phyloP scores from a whole-genome alignment of 495 filamentous ascomycete genomes.

The Neurospora africana region DNA sequence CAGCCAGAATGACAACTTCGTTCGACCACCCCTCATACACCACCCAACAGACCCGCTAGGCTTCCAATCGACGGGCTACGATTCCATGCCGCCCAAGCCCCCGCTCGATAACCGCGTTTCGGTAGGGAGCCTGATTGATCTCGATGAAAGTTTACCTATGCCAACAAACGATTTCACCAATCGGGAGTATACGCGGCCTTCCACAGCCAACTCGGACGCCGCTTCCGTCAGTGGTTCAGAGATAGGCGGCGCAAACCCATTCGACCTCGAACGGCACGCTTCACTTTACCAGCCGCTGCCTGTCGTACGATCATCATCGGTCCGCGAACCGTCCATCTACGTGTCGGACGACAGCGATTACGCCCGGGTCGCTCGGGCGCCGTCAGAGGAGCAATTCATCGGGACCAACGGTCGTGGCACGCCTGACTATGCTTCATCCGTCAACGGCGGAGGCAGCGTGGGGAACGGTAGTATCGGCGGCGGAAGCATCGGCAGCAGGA shows the following conservation, averaged over 20 bases:
- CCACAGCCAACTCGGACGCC: constrained; percentile 44
- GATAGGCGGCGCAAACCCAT: constrained; percentile 38
- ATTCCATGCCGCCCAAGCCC: constrained; percentile 13
- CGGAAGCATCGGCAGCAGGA: neutral
- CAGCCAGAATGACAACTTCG: constrained; percentile 8
- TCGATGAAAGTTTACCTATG: constrained; percentile 38
- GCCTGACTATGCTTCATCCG: neutral
- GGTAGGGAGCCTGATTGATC: constrained; percentile 38
- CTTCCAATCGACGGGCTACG: constrained; percentile 34
- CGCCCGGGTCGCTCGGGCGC: constrained; percentile 14
- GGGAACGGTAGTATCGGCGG: constrained; percentile 3
- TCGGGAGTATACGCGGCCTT: constrained; percentile 31
- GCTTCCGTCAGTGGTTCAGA: constrained; percentile 36
- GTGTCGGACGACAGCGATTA: constrained; percentile 39
- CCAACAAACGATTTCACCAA: constrained; percentile 6
- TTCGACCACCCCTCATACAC: constrained; percentile 37
- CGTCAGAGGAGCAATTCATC: constrained; percentile 1
- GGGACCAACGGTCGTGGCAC: constrained; percentile 5
- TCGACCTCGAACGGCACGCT: constrained; percentile 43
- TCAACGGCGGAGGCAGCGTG: neutral
- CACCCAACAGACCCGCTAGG: constrained; percentile 39
- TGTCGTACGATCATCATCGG: constrained; percentile 5
- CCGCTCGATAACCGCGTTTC: constrained; percentile 28
- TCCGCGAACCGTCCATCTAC: constrained; percentile 41
- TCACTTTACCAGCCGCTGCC: constrained; percentile 34